These are phyloP conservation scores for Litsea cubeba DNA, from an alignment of 164 flowering plant genomes.

Conservation along the genomic window DNA sequence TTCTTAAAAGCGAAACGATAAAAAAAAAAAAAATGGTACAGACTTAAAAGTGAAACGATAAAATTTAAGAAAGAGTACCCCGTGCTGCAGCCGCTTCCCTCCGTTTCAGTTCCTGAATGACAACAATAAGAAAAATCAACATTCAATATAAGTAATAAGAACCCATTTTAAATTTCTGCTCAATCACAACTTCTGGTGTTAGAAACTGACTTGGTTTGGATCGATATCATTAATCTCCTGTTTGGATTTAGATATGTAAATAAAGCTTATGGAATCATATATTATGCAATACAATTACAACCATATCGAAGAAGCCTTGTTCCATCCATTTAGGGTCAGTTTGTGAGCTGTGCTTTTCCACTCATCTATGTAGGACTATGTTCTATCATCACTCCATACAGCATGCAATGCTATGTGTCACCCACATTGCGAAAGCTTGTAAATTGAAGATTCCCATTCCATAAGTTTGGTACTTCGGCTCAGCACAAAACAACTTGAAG, in stretches of 20 bases:
- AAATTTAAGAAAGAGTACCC: slow-evolving; percentile 35
- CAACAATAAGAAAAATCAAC: slow-evolving; percentile 9
- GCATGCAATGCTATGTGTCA: neutral
- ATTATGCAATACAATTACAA: too few relatives aligned
- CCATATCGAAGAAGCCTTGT: too few relatives aligned
- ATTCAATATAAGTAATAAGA: neutral
- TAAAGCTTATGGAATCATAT: neutral
- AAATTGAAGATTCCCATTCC: neutral
- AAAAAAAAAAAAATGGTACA: too few relatives aligned
- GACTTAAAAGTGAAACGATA: neutral
- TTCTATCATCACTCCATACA: too few relatives aligned
- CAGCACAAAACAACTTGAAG: neutral
- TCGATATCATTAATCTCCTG: neutral
- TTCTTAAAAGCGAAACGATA: neutral
- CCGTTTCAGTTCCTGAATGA: slow-evolving; percentile 65
- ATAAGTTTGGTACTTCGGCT: neutral
- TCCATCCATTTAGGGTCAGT: too few relatives aligned
- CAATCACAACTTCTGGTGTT: neutral
- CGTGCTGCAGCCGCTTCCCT: slow-evolving; percentile 93
- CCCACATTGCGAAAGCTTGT: neutral
- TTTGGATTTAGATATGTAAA: neutral
- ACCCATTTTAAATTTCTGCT: neutral
- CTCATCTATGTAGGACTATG: too few relatives aligned
- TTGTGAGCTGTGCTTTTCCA: too few relatives aligned
- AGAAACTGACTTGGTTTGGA: neutral